Conservation (phyloP, 768 basidiomycete genomes). For the Kwoniella bestiolae region DNA sequence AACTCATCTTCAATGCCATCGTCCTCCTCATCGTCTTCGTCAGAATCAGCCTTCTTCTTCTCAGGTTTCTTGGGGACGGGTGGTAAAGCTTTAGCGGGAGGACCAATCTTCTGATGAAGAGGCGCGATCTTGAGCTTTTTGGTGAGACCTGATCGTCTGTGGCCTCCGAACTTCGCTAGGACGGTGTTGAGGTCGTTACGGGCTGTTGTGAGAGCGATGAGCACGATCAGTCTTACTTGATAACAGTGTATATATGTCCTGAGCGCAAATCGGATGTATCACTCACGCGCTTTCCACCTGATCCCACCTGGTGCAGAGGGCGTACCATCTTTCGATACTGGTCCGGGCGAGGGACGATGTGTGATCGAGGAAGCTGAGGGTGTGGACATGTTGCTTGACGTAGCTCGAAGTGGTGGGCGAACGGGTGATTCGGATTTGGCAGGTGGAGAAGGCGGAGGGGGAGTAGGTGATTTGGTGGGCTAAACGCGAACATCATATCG, state of each 20-base stretch:
- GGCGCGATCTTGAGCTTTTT: slow-evolving; percentile 36
- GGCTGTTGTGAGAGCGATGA: slow-evolving; percentile 25
- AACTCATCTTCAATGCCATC: slow-evolving; percentile 33
- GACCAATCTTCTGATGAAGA: slow-evolving; percentile 49
- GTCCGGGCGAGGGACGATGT: slow-evolving; percentile 40
- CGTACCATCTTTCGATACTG: slow-evolving; percentile 27
- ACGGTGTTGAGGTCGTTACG: slow-evolving; percentile 42
- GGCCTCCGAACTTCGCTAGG: slow-evolving; percentile 41
- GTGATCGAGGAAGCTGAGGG: slow-evolving; percentile 2
- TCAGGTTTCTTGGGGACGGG: slow-evolving; percentile 46
- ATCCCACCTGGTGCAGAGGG: slow-evolving; percentile 35
- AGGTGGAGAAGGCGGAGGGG: slow-evolving; percentile 12
- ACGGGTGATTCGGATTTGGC: slow-evolving; percentile 13
- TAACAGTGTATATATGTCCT: neutral
- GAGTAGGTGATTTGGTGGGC: slow-evolving; percentile 7
- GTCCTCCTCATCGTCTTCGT: slow-evolving; percentile 43
- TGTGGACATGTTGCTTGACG: slow-evolving; percentile 22
- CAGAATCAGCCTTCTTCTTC: slow-evolving; percentile 46
- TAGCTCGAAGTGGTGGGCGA: slow-evolving; percentile 17
- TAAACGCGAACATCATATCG: neutral
- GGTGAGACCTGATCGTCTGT: slow-evolving; percentile 45
- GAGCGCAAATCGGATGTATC: neutral
- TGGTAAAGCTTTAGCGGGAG: slow-evolving; percentile 47
- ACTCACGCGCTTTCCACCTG: slow-evolving; percentile 48
- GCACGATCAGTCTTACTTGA: too few species aligned